A percentile compares a stretch with the other conserved stretches of the same genome.
These are phyloP conservation scores for Ophiostoma triangulosporum DNA, from an alignment of 2,329 filamentous ascomycete species.

Conservation along the genomic window DNA sequence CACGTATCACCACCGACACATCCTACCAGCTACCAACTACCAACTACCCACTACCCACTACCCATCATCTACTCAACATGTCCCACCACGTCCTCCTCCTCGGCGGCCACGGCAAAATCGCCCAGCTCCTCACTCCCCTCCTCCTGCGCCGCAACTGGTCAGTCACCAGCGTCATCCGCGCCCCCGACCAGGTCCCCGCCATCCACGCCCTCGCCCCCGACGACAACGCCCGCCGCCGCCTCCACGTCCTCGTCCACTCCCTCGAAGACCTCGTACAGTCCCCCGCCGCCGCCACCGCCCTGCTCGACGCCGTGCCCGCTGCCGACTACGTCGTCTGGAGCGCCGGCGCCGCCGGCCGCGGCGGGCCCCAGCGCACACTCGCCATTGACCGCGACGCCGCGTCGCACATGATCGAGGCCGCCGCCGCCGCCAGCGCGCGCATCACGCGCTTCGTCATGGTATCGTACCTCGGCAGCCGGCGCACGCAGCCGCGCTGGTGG, in stretches of 20 bases:
- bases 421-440: constrained; percentile 24
- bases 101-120: constrained; percentile 70
- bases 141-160: constrained; percentile 62
- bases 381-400: constrained; percentile 49
- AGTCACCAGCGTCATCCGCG: constrained; percentile 66
- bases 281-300: constrained; percentile 44
- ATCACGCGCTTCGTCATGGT: constrained; percentile 52
- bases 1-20: too few relatives aligned
- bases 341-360: constrained; percentile 49
- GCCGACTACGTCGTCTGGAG: constrained; percentile 57
- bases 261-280: constrained; percentile 53
- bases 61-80: background rate
- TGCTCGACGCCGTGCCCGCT: constrained; percentile 47
- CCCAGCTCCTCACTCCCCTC: constrained; percentile 60
- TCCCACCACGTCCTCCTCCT: constrained; percentile 45
- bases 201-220: constrained; percentile 40
- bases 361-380: constrained; percentile 32
- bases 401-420: constrained; percentile 46
- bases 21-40: background rate
- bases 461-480: constrained; percentile 45
- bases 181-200: constrained; percentile 49
- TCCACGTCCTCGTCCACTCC: constrained; percentile 57
- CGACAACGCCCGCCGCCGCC: constrained; percentile 35
- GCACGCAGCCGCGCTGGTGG: constrained; percentile 42
- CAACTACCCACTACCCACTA: background rate